Percentiles rank a stretch among this genome's conserved stretches.
These are phyloP conservation scores for Drechslerella coelobrocha DNA, from an alignment of 2,329 filamentous ascomycete species.

Conservation along the genomic window DNA sequence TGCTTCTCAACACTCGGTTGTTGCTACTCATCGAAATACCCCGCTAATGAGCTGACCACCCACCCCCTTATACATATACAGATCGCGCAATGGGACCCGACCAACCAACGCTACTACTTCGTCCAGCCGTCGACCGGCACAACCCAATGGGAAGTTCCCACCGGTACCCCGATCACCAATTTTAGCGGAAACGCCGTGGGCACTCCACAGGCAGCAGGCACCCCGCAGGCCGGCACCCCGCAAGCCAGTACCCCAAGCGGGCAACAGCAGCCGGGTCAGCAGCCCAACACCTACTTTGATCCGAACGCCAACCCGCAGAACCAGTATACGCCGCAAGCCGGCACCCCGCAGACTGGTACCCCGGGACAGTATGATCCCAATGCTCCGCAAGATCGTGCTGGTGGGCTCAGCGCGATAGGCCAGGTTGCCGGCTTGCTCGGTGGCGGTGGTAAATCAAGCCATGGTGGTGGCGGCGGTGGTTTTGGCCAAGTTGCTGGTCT, in stretches of 20 bases:
- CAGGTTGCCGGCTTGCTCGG: conserved; percentile 19
- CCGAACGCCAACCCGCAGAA: conserved; percentile 38
- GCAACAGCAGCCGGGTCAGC: neutral
- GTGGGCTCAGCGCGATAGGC: conserved; percentile 50
- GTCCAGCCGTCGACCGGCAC: conserved; percentile 54
- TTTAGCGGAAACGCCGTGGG: conserved; percentile 35
- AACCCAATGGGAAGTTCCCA: conserved; percentile 54
- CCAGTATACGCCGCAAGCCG: conserved; percentile 11
- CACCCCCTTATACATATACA: conserved; percentile 16
- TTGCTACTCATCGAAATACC: neutral
- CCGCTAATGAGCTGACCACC: conserved; percentile 1
- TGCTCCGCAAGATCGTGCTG: conserved; percentile 41
- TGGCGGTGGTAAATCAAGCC: neutral
- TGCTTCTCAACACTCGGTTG: neutral
- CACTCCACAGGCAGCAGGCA: conserved; percentile 16
- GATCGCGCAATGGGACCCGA: conserved; percentile 56
- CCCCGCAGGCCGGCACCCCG: conserved; percentile 6
- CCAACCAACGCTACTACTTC: conserved; percentile 54
- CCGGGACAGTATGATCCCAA: conserved; percentile 38
- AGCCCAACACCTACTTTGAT: neutral
- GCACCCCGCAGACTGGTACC: conserved; percentile 10
- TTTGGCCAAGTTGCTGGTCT: conserved; percentile 6
- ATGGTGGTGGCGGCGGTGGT: conserved; percentile 29
- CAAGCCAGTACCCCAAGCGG: neutral
- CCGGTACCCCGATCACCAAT: conserved; percentile 26